Conservation (phyloP, 495 filamentous ascomycete species). For the Tetracladium marchalianum region DNA sequence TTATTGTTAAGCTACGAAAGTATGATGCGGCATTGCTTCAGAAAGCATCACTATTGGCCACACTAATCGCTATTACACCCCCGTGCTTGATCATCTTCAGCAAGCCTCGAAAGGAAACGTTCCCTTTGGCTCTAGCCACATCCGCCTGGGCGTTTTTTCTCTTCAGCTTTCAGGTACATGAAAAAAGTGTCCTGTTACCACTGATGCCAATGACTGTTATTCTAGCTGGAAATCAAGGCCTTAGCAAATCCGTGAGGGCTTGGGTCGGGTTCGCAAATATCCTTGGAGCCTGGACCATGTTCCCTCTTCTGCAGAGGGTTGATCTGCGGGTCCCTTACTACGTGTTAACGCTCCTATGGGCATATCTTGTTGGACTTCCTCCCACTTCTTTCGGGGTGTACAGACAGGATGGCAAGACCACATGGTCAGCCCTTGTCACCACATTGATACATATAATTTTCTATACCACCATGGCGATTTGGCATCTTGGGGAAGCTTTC, state of each 20-base stretch:
- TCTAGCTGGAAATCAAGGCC: conserved; percentile 63
- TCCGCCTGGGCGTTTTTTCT: conserved; percentile 96
- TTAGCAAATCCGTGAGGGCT: conserved; percentile 63
- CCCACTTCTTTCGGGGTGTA: conserved; percentile 64
- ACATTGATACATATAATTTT: conserved; percentile 61
- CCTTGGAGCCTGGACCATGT: conserved; percentile 89
- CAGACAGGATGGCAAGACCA: conserved; percentile 31
- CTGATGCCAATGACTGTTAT: conserved; percentile 86
- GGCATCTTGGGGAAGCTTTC: conserved; percentile 69
- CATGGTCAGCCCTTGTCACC: conserved; percentile 39
- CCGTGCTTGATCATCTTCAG: conserved; percentile 72
- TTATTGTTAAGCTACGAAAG: conserved; percentile 72
- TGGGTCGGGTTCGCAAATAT: conserved; percentile 94
- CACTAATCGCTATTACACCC: conserved; percentile 62
- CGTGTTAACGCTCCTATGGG: conserved; percentile 77
- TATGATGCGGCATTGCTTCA: conserved; percentile 61
- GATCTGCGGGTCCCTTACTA: conserved; percentile 75
- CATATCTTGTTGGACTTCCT: conserved; percentile 79
- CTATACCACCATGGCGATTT: conserved; percentile 64
- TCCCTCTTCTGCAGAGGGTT: conserved; percentile 77
- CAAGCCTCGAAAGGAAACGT: conserved; percentile 61
- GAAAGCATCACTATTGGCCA: conserved; percentile 64
- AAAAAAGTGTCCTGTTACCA: conserved; percentile 89
- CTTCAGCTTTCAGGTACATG: conserved; percentile 95
- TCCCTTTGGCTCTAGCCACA: conserved; percentile 69